phyloP scores from a whole-genome alignment of 805 yeast genomes.

The Komagataella pastoris region DNA sequence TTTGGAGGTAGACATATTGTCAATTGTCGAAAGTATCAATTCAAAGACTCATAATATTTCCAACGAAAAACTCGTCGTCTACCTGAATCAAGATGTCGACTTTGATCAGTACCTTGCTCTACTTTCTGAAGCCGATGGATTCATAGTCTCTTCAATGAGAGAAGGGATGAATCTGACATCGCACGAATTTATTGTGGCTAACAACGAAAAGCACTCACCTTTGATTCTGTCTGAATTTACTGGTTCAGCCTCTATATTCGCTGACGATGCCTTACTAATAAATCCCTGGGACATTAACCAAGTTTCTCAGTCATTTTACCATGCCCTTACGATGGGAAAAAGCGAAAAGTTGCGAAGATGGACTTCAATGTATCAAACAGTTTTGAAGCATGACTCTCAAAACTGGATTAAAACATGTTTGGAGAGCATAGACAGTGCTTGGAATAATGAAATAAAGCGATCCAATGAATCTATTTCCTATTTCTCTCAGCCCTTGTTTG shows the following conservation, averaged over 20 bases:
- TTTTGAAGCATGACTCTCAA: conserved; percentile 54
- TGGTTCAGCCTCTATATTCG: conserved; percentile 77
- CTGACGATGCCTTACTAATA: conserved; percentile 57
- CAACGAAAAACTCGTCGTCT: conserved; percentile 68
- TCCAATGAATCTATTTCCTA: not conserved
- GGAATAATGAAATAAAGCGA: conserved; percentile 22
- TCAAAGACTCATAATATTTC: conserved; percentile 63
- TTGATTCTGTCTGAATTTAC: conserved; percentile 85
- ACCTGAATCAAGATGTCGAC: conserved; percentile 78
- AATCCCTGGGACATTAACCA: conserved; percentile 84
- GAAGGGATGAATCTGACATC: conserved; percentile 97
- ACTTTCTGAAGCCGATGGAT: conserved; percentile 73
- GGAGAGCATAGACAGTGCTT: conserved; percentile 32
- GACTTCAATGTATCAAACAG: conserved; percentile 43
- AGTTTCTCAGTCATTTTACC: conserved; percentile 48
- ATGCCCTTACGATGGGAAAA: conserved; percentile 50
- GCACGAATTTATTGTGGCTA: conserved; percentile 81
- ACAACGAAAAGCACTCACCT: conserved; percentile 62
- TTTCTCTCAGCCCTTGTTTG: conserved; percentile 20
- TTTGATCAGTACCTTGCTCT: conserved; percentile 85
- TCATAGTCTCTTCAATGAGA: conserved; percentile 81
- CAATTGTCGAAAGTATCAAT: conserved; percentile 78
- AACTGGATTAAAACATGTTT: conserved; percentile 60
- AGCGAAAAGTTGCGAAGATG: conserved; percentile 52
- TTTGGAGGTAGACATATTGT: conserved; percentile 59